Conservation (phyloP, 2,329 filamentous ascomycete genomes). For the Verticillium dahliae region DNA sequence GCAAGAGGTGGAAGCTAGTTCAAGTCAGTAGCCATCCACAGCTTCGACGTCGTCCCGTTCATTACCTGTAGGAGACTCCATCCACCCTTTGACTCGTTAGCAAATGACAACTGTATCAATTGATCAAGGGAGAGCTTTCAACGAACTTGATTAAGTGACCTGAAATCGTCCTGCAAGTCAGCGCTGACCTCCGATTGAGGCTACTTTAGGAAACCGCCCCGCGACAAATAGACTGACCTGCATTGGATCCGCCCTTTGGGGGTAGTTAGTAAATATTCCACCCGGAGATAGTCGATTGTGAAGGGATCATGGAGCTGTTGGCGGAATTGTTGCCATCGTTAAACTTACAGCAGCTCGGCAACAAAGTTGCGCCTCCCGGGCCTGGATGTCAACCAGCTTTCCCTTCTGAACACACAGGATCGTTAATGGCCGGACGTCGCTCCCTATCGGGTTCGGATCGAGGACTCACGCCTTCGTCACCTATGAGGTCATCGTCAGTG, state of each 20-base stretch:
- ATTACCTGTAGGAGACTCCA: conserved; percentile 10
- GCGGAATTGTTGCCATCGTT: background rate
- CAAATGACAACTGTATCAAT: conserved; percentile 4
- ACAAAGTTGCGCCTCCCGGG: background rate
- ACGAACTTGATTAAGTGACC: conserved; percentile 13
- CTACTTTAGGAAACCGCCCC: conserved; percentile 1
- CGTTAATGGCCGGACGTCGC: conserved; percentile 1
- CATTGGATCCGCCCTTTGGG: conserved; percentile 11
- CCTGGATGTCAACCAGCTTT: conserved; percentile 1
- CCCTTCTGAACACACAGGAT: background rate
- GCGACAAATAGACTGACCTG: background rate
- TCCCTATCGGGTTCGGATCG: conserved; percentile 10
- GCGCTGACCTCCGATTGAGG: conserved; percentile 10
- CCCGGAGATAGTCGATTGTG: conserved; percentile 10
- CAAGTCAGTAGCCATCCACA: conserved; percentile 12
- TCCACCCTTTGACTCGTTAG: conserved; percentile 9
- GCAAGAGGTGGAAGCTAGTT: conserved; percentile 11
- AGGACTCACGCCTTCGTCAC: background rate
- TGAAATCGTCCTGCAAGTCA: conserved; percentile 11
- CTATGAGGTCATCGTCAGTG: background rate
- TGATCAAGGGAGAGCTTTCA: conserved; percentile 2
- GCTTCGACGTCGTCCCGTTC: conserved; percentile 10
- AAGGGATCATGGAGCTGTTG: conserved; percentile 10
- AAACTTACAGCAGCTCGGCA: background rate
- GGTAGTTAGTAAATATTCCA: conserved; percentile 13